Conservation (phyloP, 495 filamentous ascomycete genomes). For the Aspergillus bridgeri region DNA sequence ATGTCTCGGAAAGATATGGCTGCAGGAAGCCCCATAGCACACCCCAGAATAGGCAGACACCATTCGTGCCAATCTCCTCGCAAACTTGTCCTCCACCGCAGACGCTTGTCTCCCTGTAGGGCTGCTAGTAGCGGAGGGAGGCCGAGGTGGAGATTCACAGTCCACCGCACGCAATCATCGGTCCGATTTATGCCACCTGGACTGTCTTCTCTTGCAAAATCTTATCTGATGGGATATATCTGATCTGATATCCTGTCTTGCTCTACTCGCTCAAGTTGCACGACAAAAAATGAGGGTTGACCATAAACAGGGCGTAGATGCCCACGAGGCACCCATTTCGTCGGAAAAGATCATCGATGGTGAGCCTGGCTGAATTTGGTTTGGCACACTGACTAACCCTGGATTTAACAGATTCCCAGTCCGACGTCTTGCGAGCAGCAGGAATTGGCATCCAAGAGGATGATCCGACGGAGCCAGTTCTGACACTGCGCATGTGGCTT, state of each 20-base stretch:
- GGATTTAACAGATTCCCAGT: constrained; percentile 10
- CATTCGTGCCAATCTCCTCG: not conserved
- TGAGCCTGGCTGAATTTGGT: not conserved
- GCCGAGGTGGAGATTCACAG: not conserved
- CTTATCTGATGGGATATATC: constrained; percentile 2
- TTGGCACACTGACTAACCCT: not conserved
- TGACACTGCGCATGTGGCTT: constrained; percentile 64
- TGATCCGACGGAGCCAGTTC: constrained; percentile 38
- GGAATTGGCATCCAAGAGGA: constrained; percentile 21
- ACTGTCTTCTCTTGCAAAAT: not conserved
- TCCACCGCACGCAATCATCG: not conserved
- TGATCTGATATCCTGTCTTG: not conserved
- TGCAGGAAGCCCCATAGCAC: no score
- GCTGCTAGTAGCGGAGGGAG: not conserved
- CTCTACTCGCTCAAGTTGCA: not conserved
- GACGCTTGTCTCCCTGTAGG: not conserved
- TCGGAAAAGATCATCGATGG: not conserved
- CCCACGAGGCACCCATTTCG: not conserved
- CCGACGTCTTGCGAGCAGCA: constrained; percentile 25
- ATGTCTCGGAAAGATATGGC: no score
- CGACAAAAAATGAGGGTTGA: not conserved
- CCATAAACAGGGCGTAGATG: not conserved
- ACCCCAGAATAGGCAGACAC: not conserved
- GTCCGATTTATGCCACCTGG: not conserved
- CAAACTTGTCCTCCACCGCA: not conserved